Percentiles rank a stretch among this genome's conserved stretches.
Evolutionary conservation across 2,329 filamentous ascomycete species (phyloP).

Genomic region (Paradendryphiella salina): DNA sequence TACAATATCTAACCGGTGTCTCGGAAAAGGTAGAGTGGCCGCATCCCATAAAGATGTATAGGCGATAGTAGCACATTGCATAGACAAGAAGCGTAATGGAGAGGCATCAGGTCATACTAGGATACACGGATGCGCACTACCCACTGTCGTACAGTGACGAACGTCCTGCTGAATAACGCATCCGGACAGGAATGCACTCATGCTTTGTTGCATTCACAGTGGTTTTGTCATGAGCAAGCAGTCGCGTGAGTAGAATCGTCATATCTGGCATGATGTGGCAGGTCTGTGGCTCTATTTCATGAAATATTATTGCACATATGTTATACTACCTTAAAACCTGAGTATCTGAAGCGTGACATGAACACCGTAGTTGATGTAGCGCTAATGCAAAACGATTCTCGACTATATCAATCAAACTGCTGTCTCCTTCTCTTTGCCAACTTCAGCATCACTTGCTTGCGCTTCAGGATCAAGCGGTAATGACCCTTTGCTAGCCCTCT

Average conservation of each 20-base stretch:
- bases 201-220: background rate
- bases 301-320: background rate
- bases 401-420: constrained; percentile 5
- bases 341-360: background rate
- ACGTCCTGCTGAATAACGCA: background rate
- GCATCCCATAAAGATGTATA: constrained; percentile 49
- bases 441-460: constrained; percentile 1
- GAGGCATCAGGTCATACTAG: background rate
- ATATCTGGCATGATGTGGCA: background rate
- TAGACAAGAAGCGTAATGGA: background rate
- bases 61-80: constrained; percentile 51
- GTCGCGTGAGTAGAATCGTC: background rate
- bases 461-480: constrained; percentile 24
- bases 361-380: constrained; percentile 6
- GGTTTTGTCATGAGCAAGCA: background rate
- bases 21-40: constrained; percentile 47
- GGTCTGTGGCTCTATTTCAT: background rate
- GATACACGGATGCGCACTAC: background rate
- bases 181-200: background rate
- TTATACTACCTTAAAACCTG: background rate
- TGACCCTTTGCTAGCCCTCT: constrained; percentile 29
- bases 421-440: constrained; percentile 6
- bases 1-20: constrained; percentile 44
- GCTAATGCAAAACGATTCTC: background rate
- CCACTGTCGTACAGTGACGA: background rate